These are phyloP conservation scores for Peronosclerospora sorghi DNA, from an alignment of 352 stramenopile species.

Conservation along the genomic window DNA sequence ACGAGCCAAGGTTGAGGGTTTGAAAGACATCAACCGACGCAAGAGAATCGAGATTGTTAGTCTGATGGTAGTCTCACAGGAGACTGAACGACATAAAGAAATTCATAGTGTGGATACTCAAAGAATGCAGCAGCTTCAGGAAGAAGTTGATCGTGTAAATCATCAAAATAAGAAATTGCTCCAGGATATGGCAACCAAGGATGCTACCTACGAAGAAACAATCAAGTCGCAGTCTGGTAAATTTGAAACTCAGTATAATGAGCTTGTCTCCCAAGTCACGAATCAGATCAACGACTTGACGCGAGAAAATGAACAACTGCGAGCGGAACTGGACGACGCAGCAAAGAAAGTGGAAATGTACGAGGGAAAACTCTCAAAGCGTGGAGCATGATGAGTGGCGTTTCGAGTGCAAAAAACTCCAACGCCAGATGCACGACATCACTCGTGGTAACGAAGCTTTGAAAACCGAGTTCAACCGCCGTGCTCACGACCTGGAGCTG, in stretches of 20 bases:
- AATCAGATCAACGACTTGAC: constrained; percentile 36
- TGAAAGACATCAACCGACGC: constrained; percentile 37
- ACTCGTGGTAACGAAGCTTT: constrained; percentile 32
- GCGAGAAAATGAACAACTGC: constrained; percentile 45
- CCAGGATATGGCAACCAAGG: constrained; percentile 35
- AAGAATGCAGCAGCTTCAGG: constrained; percentile 27
- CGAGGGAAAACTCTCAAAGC: constrained; percentile 16
- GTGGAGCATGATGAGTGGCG: constrained; percentile 40
- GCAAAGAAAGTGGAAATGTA: constrained; percentile 29
- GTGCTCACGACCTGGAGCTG: constrained; percentile 36
- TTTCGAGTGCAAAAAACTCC: constrained; percentile 35
- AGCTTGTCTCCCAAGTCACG: constrained; percentile 41
- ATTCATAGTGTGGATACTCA: constrained; percentile 15
- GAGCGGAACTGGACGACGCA: constrained; percentile 31
- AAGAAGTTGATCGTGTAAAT: constrained; percentile 26
- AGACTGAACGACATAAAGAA: constrained; percentile 22
- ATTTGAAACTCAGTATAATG: constrained; percentile 51
- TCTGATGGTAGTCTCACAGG: constrained; percentile 33
- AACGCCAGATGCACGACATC: constrained; percentile 24
- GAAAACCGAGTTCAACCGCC: constrained; percentile 42
- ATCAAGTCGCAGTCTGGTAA: constrained; percentile 35
- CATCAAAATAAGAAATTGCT: constrained; percentile 32
- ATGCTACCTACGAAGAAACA: constrained; percentile 30
- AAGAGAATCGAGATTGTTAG: constrained; percentile 46
- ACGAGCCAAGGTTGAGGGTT: constrained; percentile 26